Percentiles rank a stretch among this genome's conserved stretches.
Conservation (phyloP, 1,284 basidiomycete genomes). For the Lentinula novae-zelandiae region DNA sequence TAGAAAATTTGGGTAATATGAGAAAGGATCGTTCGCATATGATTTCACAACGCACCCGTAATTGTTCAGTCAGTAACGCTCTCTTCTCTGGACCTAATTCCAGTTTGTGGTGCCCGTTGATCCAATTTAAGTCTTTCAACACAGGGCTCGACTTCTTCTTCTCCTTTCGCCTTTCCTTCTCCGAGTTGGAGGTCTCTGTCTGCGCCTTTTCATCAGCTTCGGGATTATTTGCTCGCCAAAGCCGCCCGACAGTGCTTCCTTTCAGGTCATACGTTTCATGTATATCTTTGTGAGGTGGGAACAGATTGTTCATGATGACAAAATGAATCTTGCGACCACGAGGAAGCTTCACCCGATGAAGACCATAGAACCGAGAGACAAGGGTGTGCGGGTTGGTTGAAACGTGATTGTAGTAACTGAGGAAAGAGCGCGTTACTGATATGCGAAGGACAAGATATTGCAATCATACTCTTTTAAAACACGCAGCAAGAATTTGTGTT, state of each 20-base stretch:
- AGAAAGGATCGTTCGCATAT: neutral
- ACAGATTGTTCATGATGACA: slow-evolving; percentile 99
- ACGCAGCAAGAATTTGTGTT: slow-evolving; percentile 89
- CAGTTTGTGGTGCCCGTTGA: slow-evolving; percentile 73
- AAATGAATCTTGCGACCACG: slow-evolving; percentile 96
- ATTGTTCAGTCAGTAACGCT: slow-evolving; percentile 85
- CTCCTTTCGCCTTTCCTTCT: slow-evolving; percentile 43
- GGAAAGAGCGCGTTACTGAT: neutral
- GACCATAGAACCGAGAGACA: slow-evolving; percentile 91
- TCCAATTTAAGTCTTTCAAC: slow-evolving; percentile 97
- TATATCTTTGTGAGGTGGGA: slow-evolving; percentile 95
- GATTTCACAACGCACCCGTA: slow-evolving; percentile 27
- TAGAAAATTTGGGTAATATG: slow-evolving; percentile 24
- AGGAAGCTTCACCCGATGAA: slow-evolving; percentile 96
- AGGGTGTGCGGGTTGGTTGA: slow-evolving; percentile 92
- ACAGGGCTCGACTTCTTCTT: slow-evolving; percentile 46
- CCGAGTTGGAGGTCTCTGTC: slow-evolving; percentile 49
- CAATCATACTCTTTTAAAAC: slow-evolving; percentile 61
- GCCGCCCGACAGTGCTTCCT: slow-evolving; percentile 87
- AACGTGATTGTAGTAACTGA: slow-evolving; percentile 80
- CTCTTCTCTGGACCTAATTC: slow-evolving; percentile 94
- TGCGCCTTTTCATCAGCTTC: slow-evolving; percentile 5
- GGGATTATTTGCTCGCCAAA: slow-evolving; percentile 62
- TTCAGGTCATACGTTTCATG: slow-evolving; percentile 99
- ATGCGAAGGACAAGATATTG: neutral